Base-by-base conservation (phyloP, 2,329 filamentous ascomycete genomes). In the Emmonsia crescens region DNA sequence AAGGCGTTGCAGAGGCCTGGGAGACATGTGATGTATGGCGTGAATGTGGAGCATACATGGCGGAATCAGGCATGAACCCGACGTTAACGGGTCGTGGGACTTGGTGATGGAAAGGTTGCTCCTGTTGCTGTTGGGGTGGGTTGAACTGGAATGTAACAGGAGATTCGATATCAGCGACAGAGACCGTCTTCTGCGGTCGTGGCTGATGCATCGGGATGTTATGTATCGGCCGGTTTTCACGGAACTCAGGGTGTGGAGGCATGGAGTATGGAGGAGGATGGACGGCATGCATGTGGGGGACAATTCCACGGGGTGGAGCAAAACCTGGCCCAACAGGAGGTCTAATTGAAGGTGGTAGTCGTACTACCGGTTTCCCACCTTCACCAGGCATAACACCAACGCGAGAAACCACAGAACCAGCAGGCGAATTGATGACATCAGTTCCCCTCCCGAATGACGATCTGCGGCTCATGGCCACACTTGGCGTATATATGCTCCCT, bases 31-130 rank as follows among this genome's bases (percentile, higher is more conserved):
- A 89, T 1, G 83, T 78, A 67, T 89, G 84, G 31, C 87, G 85
- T 24, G 79, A 78, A 70, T 92, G 89, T 29, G 82, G 74, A 62
- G 89, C 77, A 66, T 78, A 80, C n/a, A 67, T 77, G 48, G 72
- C 68, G 31, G 72, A 66, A 57, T 85, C 77, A 33, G 75, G 80
- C 5, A 78, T 75, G 56, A 83, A 81, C 29, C 78, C 77, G 46
- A 82, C 81, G 64, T 79, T 79, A 56, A 91, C 83, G 67, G 92
- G 88, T 3, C 87, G 76, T 1, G 92, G 93, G n/a, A 96, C 86
- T 74, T 96, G 92, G 69, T 96, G 92, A 68, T 96, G 91, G 80
- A 97, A 96, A 0, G 92, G 89, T 71, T 92, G 89, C 68, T 93
- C 88, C 69, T 88, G 81, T 70, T 87, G 83, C 66, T 84, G 81